These are phyloP conservation scores for Themeda triandra DNA, from an alignment of 176 grass and related monocot genomes.

Conservation along the genomic window DNA sequence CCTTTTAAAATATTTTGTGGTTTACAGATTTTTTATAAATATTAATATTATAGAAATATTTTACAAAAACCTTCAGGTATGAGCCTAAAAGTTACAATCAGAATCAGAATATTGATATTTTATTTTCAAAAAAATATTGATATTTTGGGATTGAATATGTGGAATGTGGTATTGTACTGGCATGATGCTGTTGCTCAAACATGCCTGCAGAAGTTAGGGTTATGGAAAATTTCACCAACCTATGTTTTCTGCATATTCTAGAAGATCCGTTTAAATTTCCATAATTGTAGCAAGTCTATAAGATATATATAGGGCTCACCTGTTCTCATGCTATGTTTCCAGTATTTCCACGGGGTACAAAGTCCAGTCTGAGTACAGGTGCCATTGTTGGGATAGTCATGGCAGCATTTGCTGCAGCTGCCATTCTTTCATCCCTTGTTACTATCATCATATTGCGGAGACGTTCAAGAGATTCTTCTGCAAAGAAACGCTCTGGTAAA, in stretches of 20 bases:
- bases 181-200: conserved; percentile 2
- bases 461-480: conserved; percentile 27
- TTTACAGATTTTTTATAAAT: neutral
- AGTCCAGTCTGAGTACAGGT: conserved; percentile 51
- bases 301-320: conserved; percentile 25
- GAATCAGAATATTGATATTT: too few species aligned
- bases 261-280: conserved; percentile 4
- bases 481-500: conserved; percentile 63
- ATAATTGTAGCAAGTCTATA: neutral
- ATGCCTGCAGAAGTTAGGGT: neutral
- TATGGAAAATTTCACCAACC: neutral
- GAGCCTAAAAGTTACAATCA: neutral
- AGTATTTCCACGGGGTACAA: conserved; percentile 32
- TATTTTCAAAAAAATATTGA: too few species aligned
- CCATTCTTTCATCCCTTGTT: conserved; percentile 48
- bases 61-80: neutral
- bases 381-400: conserved; percentile 59
- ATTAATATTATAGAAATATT: neutral
- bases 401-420: conserved; percentile 51
- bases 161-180: neutral
- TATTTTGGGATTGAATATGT: neutral
- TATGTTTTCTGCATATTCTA: neutral
- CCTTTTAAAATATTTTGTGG: neutral
- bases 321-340: conserved; percentile 24
- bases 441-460: conserved; percentile 56